A percentile compares a stretch with the other conserved stretches of the same genome.
Conservation (phyloP, 495 filamentous ascomycete species). For the Lasiosphaeria miniovina region DNA sequence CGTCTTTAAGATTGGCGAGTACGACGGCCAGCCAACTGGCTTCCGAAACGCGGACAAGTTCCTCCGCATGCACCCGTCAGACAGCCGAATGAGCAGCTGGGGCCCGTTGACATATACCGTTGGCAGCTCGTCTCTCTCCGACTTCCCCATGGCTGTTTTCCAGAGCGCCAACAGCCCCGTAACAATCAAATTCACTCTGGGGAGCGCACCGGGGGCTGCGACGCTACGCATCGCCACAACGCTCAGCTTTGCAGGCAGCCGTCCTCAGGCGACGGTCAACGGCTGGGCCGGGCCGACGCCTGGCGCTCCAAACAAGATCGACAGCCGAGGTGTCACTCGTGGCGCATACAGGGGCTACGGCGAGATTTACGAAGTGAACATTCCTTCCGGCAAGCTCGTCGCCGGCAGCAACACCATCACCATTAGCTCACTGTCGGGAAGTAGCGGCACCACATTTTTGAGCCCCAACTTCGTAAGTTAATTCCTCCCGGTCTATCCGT, state of each 20-base stretch:
- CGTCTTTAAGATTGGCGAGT: conserved; percentile 62
- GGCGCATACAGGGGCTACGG: conserved; percentile 62
- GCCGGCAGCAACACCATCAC: conserved; percentile 61
- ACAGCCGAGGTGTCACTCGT: conserved; percentile 61
- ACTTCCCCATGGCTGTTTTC: conserved; percentile 67
- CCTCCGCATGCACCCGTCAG: conserved; percentile 64
- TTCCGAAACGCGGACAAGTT: conserved; percentile 66
- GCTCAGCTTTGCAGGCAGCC: conserved; percentile 55
- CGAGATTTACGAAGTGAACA: conserved; percentile 57
- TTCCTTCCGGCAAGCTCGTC: conserved; percentile 55
- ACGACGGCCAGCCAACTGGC: conserved; percentile 61
- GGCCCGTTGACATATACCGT: conserved; percentile 57
- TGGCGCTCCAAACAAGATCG: conserved; percentile 58
- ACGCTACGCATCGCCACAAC: conserved; percentile 65
- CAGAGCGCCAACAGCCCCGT: conserved; percentile 59
- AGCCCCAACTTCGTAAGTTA: conserved; percentile 60
- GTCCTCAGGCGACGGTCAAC: conserved; percentile 52
- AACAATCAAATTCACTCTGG: conserved; percentile 59
- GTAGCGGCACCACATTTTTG: conserved; percentile 51
- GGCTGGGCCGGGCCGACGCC: conserved; percentile 46
- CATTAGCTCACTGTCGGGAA: conserved; percentile 58
- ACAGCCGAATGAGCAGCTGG: conserved; percentile 60
- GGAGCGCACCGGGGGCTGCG: conserved; percentile 43
- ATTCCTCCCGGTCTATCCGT: too few species aligned
- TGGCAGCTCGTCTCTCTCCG: conserved; percentile 45